Percentiles rank a stretch among this genome's conserved stretches.
These are phyloP conservation scores for Carex myosuroides DNA, from an alignment of 176 grass and related monocot species.

Conservation along the genomic window DNA sequence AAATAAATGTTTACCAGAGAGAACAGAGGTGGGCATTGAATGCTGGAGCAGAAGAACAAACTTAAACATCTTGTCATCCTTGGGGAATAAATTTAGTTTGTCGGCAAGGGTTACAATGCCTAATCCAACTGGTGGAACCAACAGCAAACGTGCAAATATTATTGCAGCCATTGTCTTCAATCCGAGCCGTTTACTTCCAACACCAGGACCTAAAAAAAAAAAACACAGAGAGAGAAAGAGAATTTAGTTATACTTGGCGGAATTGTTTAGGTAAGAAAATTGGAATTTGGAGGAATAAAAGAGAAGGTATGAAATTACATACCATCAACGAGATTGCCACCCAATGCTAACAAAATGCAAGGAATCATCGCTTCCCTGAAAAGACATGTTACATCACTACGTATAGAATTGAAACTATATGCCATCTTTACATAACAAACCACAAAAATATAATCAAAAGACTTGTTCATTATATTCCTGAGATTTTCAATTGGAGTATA, in stretches of 20 bases:
- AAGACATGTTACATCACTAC: background rate
- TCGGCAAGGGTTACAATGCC: slow-evolving; percentile 68
- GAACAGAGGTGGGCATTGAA: slow-evolving; percentile 90
- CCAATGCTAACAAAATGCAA: slow-evolving; percentile 97
- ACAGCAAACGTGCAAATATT: slow-evolving; percentile 72
- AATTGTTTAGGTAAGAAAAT: background rate
- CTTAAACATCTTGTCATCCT: slow-evolving; percentile 94
- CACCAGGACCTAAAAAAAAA: slow-evolving; percentile 64
- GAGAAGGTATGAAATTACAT: slow-evolving; percentile 12
- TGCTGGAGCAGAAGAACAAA: slow-evolving; percentile 95
- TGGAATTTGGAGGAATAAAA: background rate
- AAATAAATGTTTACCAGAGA: slow-evolving; percentile 56
- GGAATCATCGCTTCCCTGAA: slow-evolving; percentile 97
- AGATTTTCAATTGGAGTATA: background rate
- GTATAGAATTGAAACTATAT: background rate
- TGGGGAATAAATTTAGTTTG: slow-evolving; percentile 77
- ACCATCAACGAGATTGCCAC: slow-evolving; percentile 97
- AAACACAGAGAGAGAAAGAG: background rate
- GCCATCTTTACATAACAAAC: background rate
- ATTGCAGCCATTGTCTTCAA: slow-evolving; percentile 69
- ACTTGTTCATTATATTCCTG: background rate
- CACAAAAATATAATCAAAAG: background rate
- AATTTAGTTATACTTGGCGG: background rate
- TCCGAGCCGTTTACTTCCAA: slow-evolving; percentile 84
- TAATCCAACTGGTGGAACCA: slow-evolving; percentile 81